A percentile compares a stretch with the other conserved stretches of the same genome.
phyloP scores from a whole-genome alignment of 441 rosid genomes.

The Omphalea diandra region DNA sequence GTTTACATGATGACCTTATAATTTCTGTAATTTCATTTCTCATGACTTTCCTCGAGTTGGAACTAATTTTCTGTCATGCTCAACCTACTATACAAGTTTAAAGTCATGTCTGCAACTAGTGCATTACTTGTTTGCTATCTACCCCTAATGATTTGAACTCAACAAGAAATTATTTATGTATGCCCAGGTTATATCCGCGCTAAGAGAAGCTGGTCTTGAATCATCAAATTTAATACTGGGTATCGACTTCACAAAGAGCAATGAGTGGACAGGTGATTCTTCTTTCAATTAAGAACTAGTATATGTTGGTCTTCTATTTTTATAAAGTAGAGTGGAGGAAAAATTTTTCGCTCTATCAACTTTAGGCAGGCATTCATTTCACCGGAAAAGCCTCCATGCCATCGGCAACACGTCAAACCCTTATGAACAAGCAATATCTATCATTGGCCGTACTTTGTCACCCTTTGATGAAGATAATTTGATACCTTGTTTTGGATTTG shows the following conservation, averaged over 20 bases:
- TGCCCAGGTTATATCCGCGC: conserved; percentile 64
- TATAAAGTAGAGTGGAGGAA: too few species aligned
- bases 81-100: background rate
- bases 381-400: conserved; percentile 75
- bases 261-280: conserved; percentile 77
- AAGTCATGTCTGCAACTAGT: background rate
- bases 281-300: background rate
- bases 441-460: conserved; percentile 75
- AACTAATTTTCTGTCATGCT: background rate
- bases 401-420: conserved; percentile 64
- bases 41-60: background rate
- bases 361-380: conserved; percentile 68
- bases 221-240: conserved; percentile 84
- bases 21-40: background rate
- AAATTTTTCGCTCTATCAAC: conserved; percentile 17
- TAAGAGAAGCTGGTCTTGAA: conserved; percentile 93
- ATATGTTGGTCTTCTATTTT: too few species aligned
- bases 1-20: too few species aligned
- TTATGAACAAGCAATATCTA: conserved; percentile 88
- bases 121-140: background rate
- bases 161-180: conserved; percentile 14
- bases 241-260: conserved; percentile 88
- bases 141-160: background rate
- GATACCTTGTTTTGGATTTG: conserved; percentile 95
- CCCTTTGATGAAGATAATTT: conserved; percentile 89